Conservation (phyloP, 192 early-diverging fungal genomes). For the Oehlia diaphana region DNA sequence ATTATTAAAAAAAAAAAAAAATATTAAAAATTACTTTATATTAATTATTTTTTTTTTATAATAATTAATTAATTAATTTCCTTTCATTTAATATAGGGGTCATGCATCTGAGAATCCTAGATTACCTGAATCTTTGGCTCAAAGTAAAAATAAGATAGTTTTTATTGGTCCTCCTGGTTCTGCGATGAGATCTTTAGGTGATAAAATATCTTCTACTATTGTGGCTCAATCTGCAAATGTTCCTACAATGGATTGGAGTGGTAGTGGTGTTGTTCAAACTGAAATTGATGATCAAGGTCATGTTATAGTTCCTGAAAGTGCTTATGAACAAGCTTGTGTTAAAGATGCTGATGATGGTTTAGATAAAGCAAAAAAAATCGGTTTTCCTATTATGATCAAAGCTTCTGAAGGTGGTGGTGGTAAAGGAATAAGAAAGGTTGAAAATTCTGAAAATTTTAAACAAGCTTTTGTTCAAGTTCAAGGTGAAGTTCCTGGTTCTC, state of each 20-base stretch:
- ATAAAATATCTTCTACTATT: constrained; percentile 99
- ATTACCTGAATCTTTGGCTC: constrained; percentile 87
- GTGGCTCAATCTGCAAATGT: constrained; percentile 97
- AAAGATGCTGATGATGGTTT: constrained; percentile 86
- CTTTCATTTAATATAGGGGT: constrained; percentile 62
- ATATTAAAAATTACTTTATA: no score
- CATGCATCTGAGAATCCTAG: constrained; percentile 98
- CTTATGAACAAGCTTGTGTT: constrained; percentile 82
- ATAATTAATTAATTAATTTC: no score
- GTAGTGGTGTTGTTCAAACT: constrained; percentile 79
- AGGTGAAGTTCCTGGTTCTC: constrained; percentile 95
- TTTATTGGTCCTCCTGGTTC: constrained; percentile 97
- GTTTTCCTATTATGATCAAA: constrained; percentile 99
- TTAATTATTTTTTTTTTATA: no score
- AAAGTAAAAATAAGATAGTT: constrained; percentile 77
- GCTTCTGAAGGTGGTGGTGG: constrained; percentile 99
- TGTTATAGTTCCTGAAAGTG: constrained; percentile 78
- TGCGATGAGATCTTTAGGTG: constrained; percentile 98
- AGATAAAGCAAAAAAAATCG: constrained; percentile 81
- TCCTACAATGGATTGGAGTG: constrained; percentile 95
- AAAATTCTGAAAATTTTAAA: constrained; percentile 69
- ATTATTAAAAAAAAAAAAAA: no score
- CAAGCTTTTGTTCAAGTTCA: constrained; percentile 84
- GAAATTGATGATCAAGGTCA: constrained; percentile 67
- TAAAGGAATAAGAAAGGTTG: constrained; percentile 97